phyloP scores from a whole-genome alignment of 805 yeast genomes.

The Hanseniaspora mollemarum region DNA sequence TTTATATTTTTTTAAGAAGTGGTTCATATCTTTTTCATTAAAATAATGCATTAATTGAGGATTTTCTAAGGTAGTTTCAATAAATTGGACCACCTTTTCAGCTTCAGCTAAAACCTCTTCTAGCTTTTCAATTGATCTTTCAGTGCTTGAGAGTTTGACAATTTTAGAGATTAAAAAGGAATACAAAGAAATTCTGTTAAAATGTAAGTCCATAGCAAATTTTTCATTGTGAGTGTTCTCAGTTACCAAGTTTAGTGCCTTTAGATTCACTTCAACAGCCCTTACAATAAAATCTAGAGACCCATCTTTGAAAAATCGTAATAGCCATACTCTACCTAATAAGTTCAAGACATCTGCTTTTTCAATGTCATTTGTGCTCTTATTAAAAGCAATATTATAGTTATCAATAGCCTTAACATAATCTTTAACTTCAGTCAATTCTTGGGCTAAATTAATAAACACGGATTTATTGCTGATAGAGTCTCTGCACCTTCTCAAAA shows the following conservation, averaged over 20 bases:
- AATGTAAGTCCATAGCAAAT: constrained; percentile 41
- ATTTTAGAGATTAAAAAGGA: constrained; percentile 79
- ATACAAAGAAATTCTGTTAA: constrained; percentile 73
- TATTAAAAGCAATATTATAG: constrained; percentile 66
- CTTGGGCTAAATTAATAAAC: constrained; percentile 79
- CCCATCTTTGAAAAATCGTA: constrained; percentile 60
- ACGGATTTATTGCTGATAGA: constrained; percentile 75
- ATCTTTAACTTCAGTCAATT: constrained; percentile 69
- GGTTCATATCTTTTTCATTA: constrained; percentile 64
- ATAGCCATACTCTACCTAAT: constrained; percentile 80
- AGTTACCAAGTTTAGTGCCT: constrained; percentile 36
- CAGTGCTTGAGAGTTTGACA: constrained; percentile 46
- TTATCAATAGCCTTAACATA: constrained; percentile 77
- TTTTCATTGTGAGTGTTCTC: constrained; percentile 28
- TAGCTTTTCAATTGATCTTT: constrained; percentile 54
- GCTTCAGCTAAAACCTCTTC: constrained; percentile 45
- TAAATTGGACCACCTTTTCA: constrained; percentile 46
- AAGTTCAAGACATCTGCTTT: constrained; percentile 59
- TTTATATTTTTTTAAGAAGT: constrained; percentile 77
- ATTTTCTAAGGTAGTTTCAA: constrained; percentile 50
- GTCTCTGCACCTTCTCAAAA: constrained; percentile 80
- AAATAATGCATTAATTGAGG: constrained; percentile 26
- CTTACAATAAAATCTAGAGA: constrained; percentile 47
- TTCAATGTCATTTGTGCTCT: constrained; percentile 46
- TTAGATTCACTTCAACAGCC: constrained; percentile 51